Conservation (phyloP, 78 protist genomes). For the Chrysochromulina tobinii region DNA sequence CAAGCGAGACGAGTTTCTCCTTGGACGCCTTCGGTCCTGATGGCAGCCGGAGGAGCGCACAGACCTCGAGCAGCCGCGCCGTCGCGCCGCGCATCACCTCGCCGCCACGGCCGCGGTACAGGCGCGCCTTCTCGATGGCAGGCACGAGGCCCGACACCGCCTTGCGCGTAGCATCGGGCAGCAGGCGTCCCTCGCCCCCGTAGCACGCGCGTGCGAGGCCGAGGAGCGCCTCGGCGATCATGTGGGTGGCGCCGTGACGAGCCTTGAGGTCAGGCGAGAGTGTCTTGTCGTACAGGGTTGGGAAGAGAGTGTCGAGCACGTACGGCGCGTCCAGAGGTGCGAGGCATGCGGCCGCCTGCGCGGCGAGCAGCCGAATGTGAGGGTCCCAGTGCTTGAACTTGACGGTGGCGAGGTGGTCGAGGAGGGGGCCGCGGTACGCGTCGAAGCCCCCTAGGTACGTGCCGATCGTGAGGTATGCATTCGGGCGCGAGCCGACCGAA, state of each 20-base stretch:
- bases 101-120: constrained; percentile 74
- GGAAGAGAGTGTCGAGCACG: constrained; percentile 1
- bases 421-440: constrained; percentile 61
- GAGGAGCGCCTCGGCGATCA: constrained; percentile 57
- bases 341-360: constrained; percentile 50
- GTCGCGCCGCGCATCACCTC: constrained; percentile 51
- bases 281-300: constrained; percentile 11
- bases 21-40: not conserved
- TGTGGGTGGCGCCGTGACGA: constrained; percentile 71
- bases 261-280: constrained; percentile 40
- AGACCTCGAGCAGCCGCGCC: not conserved
- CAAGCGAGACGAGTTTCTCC: not conserved
- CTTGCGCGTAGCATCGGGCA: not conserved
- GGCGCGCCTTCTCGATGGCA: constrained; percentile 68
- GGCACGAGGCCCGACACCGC: constrained; percentile 30
- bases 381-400: constrained; percentile 88
- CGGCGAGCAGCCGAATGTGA: constrained; percentile 63
- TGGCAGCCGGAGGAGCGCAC: not conserved
- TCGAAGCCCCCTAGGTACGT: constrained; percentile 54
- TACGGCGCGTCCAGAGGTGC: constrained; percentile 36
- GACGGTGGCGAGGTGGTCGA: constrained; percentile 55
- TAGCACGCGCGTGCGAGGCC: not conserved
- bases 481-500: constrained; percentile 67
- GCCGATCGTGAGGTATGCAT: constrained; percentile 66
- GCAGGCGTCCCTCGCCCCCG: not conserved